Evolutionary conservation across 2,329 filamentous ascomycete species (phyloP).

Genomic region (Claviceps sp.): DNA sequence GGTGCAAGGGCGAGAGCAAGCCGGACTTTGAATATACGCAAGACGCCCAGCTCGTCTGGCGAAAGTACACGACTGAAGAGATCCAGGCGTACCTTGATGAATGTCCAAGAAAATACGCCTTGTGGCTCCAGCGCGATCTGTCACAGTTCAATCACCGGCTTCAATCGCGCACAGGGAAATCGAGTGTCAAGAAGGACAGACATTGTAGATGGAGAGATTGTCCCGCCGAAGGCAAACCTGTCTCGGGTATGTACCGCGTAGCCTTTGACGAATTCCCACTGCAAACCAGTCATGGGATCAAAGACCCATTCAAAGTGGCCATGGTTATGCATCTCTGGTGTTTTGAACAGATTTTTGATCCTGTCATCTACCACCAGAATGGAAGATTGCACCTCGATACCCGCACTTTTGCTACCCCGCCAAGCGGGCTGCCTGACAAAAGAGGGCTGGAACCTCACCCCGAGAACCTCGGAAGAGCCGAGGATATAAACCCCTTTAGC

Average conservation of each 20-base stretch:
- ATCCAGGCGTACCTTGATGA: background rate
- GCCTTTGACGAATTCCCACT: constrained; percentile 50
- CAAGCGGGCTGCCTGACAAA: background rate
- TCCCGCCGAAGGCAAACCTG: constrained; percentile 33
- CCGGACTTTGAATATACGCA: no score
- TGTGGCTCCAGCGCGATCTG: constrained; percentile 50
- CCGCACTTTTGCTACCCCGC: constrained; percentile 28
- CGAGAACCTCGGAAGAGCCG: constrained; percentile 13
- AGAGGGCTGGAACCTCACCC: background rate
- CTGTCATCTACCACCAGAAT: constrained; percentile 32
- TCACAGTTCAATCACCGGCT: constrained; percentile 39
- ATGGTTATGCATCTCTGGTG: constrained; percentile 57
- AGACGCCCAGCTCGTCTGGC: background rate
- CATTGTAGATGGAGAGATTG: constrained; percentile 49
- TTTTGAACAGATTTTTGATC: constrained; percentile 49
- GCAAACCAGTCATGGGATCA: constrained; percentile 20
- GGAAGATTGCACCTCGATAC: constrained; percentile 34
- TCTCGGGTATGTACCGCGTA: constrained; percentile 46
- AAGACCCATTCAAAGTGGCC: constrained; percentile 48
- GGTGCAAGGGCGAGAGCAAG: no score
- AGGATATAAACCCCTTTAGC: constrained; percentile 20
- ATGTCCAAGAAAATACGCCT: constrained; percentile 23
- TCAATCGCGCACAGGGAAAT: background rate
- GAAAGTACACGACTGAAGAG: background rate
- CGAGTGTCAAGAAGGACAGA: constrained; percentile 24